A percentile compares a stretch with the other conserved stretches of the same genome.
Conservation (phyloP, 202 grass and related monocot species). For the Bolboschoenoplectus hybrid region DNA sequence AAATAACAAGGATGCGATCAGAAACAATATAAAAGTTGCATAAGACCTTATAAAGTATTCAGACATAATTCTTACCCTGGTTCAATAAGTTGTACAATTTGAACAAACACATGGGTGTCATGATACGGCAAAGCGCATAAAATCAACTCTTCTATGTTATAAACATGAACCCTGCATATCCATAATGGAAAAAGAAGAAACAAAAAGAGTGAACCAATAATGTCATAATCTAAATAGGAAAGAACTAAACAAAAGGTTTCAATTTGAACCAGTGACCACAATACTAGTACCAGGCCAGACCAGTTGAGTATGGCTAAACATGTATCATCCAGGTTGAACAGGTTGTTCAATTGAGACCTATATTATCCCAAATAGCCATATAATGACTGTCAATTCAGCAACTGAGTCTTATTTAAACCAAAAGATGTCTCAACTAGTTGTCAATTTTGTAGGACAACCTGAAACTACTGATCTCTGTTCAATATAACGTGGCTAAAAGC, state of each 20-base stretch:
- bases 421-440: not conserved
- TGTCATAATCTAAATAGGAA: not conserved
- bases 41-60: not conserved
- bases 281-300: not conserved
- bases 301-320: not conserved
- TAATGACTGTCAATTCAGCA: not conserved
- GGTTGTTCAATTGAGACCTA: not conserved
- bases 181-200: constrained; percentile 30
- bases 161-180: constrained; percentile 80
- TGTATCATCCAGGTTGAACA: not conserved
- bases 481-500: not conserved
- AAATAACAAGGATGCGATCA: not conserved
- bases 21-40: not conserved
- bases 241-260: not conserved
- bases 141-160: constrained; percentile 80
- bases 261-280: not conserved
- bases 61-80: constrained; percentile 54
- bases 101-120: constrained; percentile 84
- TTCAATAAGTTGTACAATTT: constrained; percentile 80
- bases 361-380: not conserved
- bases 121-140: constrained; percentile 74
- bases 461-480: not conserved
- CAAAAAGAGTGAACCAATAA: constrained; percentile 9
- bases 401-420: not conserved
- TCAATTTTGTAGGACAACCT: not conserved